Base-by-base conservation (phyloP, 2,329 filamentous ascomycete species). In the Alternaria ethzedia region DNA sequence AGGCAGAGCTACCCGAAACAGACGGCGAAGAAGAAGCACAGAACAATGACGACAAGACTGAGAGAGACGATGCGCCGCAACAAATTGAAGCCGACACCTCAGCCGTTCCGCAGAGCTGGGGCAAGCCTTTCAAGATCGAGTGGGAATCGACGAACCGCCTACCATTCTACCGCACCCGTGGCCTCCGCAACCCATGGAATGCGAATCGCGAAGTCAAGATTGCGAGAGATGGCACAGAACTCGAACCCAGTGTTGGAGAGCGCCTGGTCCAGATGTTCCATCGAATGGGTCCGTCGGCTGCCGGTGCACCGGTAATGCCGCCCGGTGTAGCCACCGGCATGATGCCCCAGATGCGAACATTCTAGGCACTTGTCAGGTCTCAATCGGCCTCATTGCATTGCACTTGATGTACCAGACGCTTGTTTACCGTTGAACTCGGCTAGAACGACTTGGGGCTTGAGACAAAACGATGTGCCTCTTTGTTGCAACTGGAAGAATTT, bases 181-280 rank as follows among this genome's bases (percentile, higher is more conserved):
- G 95, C 0, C 81, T 98, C 59, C 88, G 94, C 32, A 98, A 98
- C 76, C 91, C 93, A 0, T 97, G 94, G 93, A 98, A 98, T 78
- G 91, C 93, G 5, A 97, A 97, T 75, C 86, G 95, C 56, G 95
- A 98, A 76, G 92, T 98, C 66, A 98, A 98, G 81, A 97, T 98
- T 75, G 95, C 95, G 23, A 87, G 95, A 72, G 95, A 98, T 73
- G 95, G 95, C 2, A 98, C 95, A 0, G 95, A 98, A 79, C 83
- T 98, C 57, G 95, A 98, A 79, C 92, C 94, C 26, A 87, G 85
- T 28, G 87, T 97, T 46, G 95, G 94, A 6, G 88, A 89, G 71
- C 88, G 88, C 71, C 82, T 98, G 57, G 85, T 96, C 66, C 89
- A 89, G 47, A 86, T 97, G 73, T 97, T 98, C 79, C 90, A 78